These are phyloP conservation scores for Kluyveromyces aestuarii DNA, from an alignment of 805 yeast genomes.

Conservation along the genomic window DNA sequence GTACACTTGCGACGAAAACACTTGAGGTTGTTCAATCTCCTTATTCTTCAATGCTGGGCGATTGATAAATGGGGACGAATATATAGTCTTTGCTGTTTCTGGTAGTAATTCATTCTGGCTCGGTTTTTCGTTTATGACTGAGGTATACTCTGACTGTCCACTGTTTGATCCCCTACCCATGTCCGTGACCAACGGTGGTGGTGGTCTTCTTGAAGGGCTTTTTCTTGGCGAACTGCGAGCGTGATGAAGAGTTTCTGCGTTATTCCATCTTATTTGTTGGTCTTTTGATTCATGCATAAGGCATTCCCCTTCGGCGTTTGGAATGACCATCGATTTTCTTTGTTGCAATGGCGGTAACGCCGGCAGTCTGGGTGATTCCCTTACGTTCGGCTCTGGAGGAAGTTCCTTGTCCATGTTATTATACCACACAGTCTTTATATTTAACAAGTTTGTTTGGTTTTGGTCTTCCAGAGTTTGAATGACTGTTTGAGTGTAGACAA, in stretches of 20 bases:
- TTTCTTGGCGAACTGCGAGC: background rate
- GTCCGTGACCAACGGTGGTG: background rate
- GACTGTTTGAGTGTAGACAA: background rate
- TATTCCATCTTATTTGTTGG: background rate
- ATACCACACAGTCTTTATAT: background rate
- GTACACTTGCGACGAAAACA: slow-evolving; percentile 1
- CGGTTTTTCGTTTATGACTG: background rate
- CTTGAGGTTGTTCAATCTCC: background rate
- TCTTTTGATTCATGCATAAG: background rate
- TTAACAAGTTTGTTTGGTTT: no score
- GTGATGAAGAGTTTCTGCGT: background rate
- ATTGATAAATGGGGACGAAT: background rate
- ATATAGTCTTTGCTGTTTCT: background rate
- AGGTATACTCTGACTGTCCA: background rate
- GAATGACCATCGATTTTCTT: background rate
- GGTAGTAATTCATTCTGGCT: background rate
- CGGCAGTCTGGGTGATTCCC: slow-evolving; percentile 1
- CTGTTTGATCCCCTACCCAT: background rate
- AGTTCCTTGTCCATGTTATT: background rate
- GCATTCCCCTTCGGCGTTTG: background rate
- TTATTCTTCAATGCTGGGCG: background rate
- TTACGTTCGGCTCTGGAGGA: background rate
- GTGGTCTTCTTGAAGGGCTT: background rate
- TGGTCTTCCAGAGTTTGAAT: background rate
- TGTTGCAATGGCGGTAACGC: background rate